Evolutionary conservation across 306 rosid species (phyloP).

Genomic region (Vigna nakashimae): DNA sequence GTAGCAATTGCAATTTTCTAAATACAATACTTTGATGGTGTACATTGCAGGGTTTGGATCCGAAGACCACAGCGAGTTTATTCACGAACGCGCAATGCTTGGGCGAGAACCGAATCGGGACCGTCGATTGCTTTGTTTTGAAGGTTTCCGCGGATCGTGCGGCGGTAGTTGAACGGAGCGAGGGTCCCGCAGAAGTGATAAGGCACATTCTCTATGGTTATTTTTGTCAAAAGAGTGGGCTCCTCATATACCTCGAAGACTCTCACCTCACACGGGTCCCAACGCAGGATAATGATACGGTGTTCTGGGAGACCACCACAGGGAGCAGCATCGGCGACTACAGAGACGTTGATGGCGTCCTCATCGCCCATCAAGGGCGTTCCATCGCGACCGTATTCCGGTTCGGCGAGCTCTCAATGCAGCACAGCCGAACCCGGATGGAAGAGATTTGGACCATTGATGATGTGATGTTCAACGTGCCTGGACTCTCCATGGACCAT

Average conservation of each 20-base stretch:
- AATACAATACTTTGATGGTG: not conserved
- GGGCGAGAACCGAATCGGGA: conserved; percentile 86
- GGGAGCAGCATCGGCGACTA: conserved; percentile 92
- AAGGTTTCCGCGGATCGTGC: conserved; percentile 82
- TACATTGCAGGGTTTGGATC: conserved; percentile 78
- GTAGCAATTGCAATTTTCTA: too few species aligned
- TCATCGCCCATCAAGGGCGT: conserved; percentile 90
- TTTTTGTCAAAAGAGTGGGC: conserved; percentile 94
- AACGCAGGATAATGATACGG: conserved; percentile 61
- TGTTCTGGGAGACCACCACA: conserved; percentile 96
- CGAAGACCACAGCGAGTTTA: conserved; percentile 86
- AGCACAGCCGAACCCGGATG: conserved; percentile 85
- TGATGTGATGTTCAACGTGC: conserved; percentile 89
- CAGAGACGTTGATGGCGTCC: conserved; percentile 75
- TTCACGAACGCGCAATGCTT: conserved; percentile 91
- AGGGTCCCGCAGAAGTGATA: conserved; percentile 91
- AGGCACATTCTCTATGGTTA: conserved; percentile 90
- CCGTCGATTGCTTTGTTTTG: conserved; percentile 81
- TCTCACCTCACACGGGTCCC: conserved; percentile 89
- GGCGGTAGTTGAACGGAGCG: conserved; percentile 83
- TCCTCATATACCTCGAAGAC: conserved; percentile 89
- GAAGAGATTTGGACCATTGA: conserved; percentile 94
- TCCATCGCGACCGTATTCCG: conserved; percentile 89
- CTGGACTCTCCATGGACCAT: conserved; percentile 87
- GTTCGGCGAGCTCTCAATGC: conserved; percentile 79